Conservation (phyloP, 2,329 filamentous ascomycete species). For the Phoma sp. region DNA sequence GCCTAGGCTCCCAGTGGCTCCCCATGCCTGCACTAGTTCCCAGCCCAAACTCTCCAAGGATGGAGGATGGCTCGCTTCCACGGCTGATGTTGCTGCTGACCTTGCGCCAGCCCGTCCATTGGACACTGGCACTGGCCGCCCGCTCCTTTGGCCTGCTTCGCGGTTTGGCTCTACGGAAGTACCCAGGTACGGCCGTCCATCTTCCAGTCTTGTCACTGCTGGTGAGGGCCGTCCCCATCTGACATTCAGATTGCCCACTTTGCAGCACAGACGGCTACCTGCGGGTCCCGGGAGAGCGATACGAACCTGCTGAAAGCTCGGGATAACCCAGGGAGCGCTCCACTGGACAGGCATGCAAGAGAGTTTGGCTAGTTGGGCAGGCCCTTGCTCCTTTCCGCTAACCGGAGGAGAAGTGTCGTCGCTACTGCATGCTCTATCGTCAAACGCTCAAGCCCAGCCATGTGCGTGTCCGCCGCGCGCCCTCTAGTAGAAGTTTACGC, state of each 20-base stretch:
- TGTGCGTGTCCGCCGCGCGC: constrained; percentile 5
- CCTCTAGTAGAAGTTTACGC: background rate
- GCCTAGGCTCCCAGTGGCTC: constrained; percentile 8
- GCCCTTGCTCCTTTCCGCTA: constrained; percentile 10
- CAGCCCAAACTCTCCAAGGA: background rate
- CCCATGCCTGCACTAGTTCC: background rate
- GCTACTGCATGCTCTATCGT: constrained; percentile 11
- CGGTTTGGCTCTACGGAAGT: too few relatives aligned
- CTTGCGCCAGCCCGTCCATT: background rate
- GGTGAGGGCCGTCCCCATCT: background rate
- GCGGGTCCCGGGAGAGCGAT: background rate
- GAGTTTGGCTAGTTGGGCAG: constrained; percentile 4
- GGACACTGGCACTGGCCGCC: too few relatives aligned
- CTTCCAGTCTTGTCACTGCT: background rate
- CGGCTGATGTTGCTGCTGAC: constrained; percentile 1
- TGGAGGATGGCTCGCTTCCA: constrained; percentile 12
- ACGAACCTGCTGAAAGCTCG: constrained; percentile 3
- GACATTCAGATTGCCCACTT: background rate
- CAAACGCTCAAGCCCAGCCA: constrained; percentile 12
- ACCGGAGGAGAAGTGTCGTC: constrained; percentile 1
- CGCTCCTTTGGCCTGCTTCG: too few relatives aligned
- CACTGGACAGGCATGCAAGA: constrained; percentile 1
- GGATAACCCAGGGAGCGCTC: background rate
- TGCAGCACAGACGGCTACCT: constrained; percentile 1
- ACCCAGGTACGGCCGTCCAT: too few relatives aligned